Evolutionary conservation across 495 filamentous ascomycete species (phyloP).

Genomic region (Aspergillus coremiiformis): DNA sequence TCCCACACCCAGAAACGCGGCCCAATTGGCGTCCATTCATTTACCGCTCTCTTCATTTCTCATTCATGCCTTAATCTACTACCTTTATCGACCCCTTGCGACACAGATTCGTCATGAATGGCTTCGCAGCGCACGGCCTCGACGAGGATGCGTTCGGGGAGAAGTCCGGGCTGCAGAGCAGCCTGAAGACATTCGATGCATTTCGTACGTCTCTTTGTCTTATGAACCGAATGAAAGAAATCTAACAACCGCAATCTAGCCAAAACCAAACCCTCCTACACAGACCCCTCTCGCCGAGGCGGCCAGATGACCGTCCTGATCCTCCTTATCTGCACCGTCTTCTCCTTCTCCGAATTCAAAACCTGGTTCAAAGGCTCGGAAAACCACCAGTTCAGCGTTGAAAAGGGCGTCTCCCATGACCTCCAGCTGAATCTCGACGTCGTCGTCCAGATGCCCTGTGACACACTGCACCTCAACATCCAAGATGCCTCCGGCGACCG

Average conservation of each 20-base stretch:
- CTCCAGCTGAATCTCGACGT: slow-evolving; percentile 95
- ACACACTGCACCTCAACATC: slow-evolving; percentile 87
- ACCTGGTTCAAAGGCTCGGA: slow-evolving; percentile 81
- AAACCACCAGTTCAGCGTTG: slow-evolving; percentile 84
- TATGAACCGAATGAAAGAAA: not conserved
- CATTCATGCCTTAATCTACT: slow-evolving; percentile 24
- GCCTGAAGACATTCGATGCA: slow-evolving; percentile 85
- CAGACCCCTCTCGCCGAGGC: slow-evolving; percentile 69
- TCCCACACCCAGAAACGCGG: too few species aligned
- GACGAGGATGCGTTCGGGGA: slow-evolving; percentile 74
- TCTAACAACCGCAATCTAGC: slow-evolving; percentile 44
- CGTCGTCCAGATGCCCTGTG: slow-evolving; percentile 84
- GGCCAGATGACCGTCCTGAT: slow-evolving; percentile 91
- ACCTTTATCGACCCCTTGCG: slow-evolving; percentile 1
- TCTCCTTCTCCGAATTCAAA: slow-evolving; percentile 67
- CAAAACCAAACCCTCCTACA: slow-evolving; percentile 93
- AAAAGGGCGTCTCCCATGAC: slow-evolving; percentile 79
- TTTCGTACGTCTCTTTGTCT: slow-evolving; percentile 63
- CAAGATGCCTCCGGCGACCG: slow-evolving; percentile 92
- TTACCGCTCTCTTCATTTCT: not conserved
- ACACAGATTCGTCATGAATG: slow-evolving; percentile 50
- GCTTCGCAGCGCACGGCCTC: slow-evolving; percentile 61
- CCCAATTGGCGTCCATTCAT: slow-evolving; percentile 1
- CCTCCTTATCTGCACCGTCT: slow-evolving; percentile 58
- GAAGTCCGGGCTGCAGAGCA: slow-evolving; percentile 51